Evolutionary conservation across 495 filamentous ascomycete genomes (phyloP).

Genomic region (Penicillium turbatum): DNA sequence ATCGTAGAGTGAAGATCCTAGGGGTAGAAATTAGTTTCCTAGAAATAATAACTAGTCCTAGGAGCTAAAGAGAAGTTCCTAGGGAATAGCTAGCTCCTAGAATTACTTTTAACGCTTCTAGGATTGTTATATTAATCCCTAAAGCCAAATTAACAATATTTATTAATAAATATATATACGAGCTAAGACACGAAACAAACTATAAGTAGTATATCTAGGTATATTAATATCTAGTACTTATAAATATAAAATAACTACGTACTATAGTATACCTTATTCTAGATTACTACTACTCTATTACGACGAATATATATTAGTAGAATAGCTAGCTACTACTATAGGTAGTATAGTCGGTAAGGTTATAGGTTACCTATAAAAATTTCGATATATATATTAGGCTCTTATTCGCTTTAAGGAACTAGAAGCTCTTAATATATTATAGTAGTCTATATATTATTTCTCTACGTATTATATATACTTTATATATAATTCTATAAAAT

Average conservation of each 20-base stretch:
- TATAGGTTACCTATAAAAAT: neutral
- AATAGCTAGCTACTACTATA: neutral
- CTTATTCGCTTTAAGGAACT: neutral
- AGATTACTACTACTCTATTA: no score
- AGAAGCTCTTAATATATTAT: neutral
- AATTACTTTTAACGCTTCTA: no score
- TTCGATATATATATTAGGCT: neutral
- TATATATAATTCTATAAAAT: neutral
- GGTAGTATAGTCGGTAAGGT: neutral
- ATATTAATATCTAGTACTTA: neutral
- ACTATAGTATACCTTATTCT: no score
- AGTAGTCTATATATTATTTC: neutral
- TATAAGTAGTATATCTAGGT: neutral
- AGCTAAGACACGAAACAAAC: neutral
- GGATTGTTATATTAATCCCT: no score
- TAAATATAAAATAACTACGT: no score
- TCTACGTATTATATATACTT: neutral
- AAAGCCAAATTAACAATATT: no score
- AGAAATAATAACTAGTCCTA: no score
- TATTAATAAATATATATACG: no score
- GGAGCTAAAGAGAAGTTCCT: no score
- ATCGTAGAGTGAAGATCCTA: neutral
- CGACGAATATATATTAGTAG: no score
- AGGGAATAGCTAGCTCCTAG: neutral
- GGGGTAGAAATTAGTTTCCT: no score